These are phyloP conservation scores for Discostella stelligera DNA, from an alignment of 352 stramenopile genomes.

Conservation along the genomic window DNA sequence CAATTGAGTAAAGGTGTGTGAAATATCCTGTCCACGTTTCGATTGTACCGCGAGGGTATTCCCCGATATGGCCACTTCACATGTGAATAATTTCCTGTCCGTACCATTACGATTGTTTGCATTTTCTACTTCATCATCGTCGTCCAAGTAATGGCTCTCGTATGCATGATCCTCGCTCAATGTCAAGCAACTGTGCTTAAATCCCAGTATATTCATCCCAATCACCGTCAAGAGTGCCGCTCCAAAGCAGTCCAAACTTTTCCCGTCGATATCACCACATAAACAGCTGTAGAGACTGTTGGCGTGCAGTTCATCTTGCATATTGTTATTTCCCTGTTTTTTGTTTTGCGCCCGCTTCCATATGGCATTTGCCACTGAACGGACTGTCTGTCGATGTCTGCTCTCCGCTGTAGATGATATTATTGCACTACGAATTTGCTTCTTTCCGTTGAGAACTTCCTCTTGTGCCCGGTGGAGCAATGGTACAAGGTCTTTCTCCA, in stretches of 20 bases:
- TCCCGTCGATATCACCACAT: constrained; percentile 55
- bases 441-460: background rate
- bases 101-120: constrained; percentile 1
- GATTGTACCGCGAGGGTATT: constrained; percentile 54
- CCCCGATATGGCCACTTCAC: constrained; percentile 66
- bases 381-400: constrained; percentile 46
- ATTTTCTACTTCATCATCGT: background rate
- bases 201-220: constrained; percentile 48
- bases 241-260: constrained; percentile 71
- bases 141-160: constrained; percentile 48
- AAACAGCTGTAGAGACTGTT: constrained; percentile 67
- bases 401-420: constrained; percentile 7
- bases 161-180: constrained; percentile 76
- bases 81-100: constrained; percentile 39
- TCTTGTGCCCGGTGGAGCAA: constrained; percentile 13
- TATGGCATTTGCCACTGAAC: constrained; percentile 56
- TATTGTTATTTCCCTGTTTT: constrained; percentile 14
- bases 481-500: constrained; percentile 49
- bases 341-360: constrained; percentile 56
- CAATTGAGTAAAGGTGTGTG: constrained; percentile 46
- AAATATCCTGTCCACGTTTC: constrained; percentile 60
- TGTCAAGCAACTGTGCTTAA: constrained; percentile 42
- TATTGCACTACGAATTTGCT: background rate
- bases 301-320: constrained; percentile 65
- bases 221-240: constrained; percentile 52